Base-by-base conservation (phyloP, 208 protist species). In the Leishmania guyanensis region DNA sequence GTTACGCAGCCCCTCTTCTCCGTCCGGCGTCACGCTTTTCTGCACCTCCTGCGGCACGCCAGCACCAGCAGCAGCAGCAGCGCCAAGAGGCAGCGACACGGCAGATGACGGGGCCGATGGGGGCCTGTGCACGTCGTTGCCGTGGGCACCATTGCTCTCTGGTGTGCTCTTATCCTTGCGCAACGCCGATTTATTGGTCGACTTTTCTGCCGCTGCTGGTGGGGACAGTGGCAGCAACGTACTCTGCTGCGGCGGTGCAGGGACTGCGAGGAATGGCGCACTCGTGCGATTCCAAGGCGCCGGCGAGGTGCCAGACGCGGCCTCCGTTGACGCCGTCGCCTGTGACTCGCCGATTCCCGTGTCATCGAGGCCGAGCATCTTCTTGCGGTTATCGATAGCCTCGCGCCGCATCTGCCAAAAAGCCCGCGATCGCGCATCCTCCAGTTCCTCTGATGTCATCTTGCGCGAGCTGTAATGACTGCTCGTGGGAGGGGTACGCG, bases 401-500 rank as follows among this genome's bases (percentile, higher is more conserved):
- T 95, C 93, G 20, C 88, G 86, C 5, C 94, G 89, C 93, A 98
- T 97, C 83, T 98, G 89, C 96, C 94, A 98, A 79, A 92, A 98
- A 8, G 93, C 92, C 54, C 92, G 82, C 33, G 89, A 82, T 39
- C 93, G 85, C 39, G 93, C 93, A 64, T 92, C 91, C 64, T 94
- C 90, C 20, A 89, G 79, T 65, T 96, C 89, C 74, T 88, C 85
- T 36, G 82, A 50, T 16, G 87, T 86, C 84, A 92, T 92, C 78
- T 91, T 86, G 26, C 83, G 85, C 14, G 83, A 84, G 71, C 86
- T 88, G 77, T 90, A 89, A 72, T 83, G 84, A 17, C 74, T 82
- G 36, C 81, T 75, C 29, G 78, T 88, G 12, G 84, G 86, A 9
- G 78, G 81, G 46, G 72, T 75, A 54, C 86, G 80, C 10, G 87